Conservation (phyloP, 1,284 basidiomycete genomes). For the Xerocomus cyaneibrunnescens region DNA sequence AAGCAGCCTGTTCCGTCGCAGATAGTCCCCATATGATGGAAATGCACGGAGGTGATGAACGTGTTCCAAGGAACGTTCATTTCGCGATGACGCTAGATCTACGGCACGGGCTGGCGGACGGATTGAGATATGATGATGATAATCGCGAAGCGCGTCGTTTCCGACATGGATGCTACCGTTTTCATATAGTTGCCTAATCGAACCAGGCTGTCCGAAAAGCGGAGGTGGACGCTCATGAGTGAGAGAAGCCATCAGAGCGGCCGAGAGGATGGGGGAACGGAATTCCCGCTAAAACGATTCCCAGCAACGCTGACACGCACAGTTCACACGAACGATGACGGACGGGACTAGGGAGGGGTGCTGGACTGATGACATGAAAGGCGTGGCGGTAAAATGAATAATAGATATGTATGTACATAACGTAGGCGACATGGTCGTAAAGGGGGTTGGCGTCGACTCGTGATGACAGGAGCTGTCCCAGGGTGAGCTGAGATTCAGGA, state of each 20-base stretch:
- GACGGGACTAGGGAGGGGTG: not conserved
- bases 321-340: slow-evolving; percentile 18
- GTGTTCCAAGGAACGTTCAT: slow-evolving; percentile 18
- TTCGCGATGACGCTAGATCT: slow-evolving; percentile 20
- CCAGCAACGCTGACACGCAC: slow-evolving; percentile 7
- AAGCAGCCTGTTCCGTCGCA: slow-evolving; percentile 9
- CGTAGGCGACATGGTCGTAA: slow-evolving; percentile 11
- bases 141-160: slow-evolving; percentile 26
- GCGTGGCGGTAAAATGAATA: slow-evolving; percentile 20
- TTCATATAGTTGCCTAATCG: slow-evolving; percentile 17
- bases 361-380: too few relatives aligned
- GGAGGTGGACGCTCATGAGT: slow-evolving; percentile 8
- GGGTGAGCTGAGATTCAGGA: slow-evolving; percentile 16
- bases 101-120: slow-evolving; percentile 16
- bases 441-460: slow-evolving; percentile 11
- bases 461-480: slow-evolving; percentile 32
- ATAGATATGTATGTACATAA: slow-evolving; percentile 1
- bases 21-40: slow-evolving; percentile 17
- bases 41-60: slow-evolving; percentile 16
- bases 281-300: slow-evolving; percentile 11
- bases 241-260: slow-evolving; percentile 8
- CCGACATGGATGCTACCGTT: slow-evolving; percentile 6
- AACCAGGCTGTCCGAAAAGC: slow-evolving; percentile 10
- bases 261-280: slow-evolving; percentile 14
- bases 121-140: slow-evolving; percentile 10